Evolutionary conservation across 768 basidiomycete genomes (phyloP), one percentile per base, ranked within the genome.

Genomic region (Trametes elegans): DNA sequence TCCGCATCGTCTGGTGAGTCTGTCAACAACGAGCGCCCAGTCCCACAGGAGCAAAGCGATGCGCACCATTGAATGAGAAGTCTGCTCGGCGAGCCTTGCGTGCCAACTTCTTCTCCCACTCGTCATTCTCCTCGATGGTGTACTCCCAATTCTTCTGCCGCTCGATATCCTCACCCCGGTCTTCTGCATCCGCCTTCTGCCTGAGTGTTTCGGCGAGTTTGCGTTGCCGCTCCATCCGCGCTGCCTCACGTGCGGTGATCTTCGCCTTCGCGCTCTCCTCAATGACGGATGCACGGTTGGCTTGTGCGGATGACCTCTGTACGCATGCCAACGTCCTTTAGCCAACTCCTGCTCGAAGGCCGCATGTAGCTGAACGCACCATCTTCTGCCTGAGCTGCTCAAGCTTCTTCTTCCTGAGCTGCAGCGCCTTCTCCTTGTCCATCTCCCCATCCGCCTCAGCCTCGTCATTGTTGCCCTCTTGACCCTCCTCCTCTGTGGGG

Each of bases 81-180:
- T 96, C 91, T 8, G 86, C 90, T 70, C 91, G 79, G 69, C 93
- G 78, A 59, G 81, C 82, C 72, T 94, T 98, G 64, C 87, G 74
- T 23, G 84, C 86, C 62, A 82, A 70, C 69, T 94, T 93, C 78
- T 89, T 90, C 75, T 97, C 94, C 97, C 97, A 99, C 53, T 84
- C 78, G 58, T 98, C 93, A 66, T 94, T 96, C 72, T 98, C 93
- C 73, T 98, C 93, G 53, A 97, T 84, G 24, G 90, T 90, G 76
- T 90, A 94, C 63, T 93, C 90, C 93, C 93, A 98, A 65, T 93
- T 93, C 79, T 91, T 93, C 66, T 83, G 81, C 58, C 94, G 74
- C 68, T 96, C 92, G 6, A 92, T 76, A 67, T 98, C 95, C 68
- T 93, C 92, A n/a, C 94, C 96, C 0, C 81, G 77, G 48, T 93